These are phyloP conservation scores for Cucurbita maxima DNA, from an alignment of 306 rosid species.

Conservation along the genomic window DNA sequence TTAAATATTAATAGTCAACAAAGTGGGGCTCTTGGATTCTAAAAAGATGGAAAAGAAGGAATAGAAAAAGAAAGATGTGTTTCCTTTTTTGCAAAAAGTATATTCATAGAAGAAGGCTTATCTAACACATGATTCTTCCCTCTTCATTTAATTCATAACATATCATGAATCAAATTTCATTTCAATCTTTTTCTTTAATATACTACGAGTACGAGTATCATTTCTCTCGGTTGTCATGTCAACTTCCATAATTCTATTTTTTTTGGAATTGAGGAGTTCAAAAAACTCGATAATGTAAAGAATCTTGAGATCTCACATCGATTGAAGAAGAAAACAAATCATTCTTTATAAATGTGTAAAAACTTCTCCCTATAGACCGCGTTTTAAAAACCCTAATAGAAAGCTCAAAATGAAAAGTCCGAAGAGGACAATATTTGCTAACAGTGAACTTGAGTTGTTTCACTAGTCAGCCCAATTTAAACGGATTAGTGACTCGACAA, in stretches of 20 bases:
- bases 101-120: neutral
- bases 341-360: no score
- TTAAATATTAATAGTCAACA: neutral
- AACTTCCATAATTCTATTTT: neutral
- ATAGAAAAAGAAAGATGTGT: neutral
- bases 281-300: no score
- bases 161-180: neutral
- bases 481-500: no score
- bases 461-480: no score
- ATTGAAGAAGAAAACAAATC: no score
- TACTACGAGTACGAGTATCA: neutral
- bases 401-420: no score
- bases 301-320: no score
- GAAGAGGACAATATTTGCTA: no score
- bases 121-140: neutral
- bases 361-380: no score
- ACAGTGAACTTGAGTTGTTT: no score
- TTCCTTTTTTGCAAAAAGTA: neutral
- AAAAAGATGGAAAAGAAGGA: neutral
- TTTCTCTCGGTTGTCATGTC: neutral
- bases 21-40: neutral
- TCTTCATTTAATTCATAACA: neutral
- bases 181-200: neutral
- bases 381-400: no score
- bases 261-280: no score